These are phyloP conservation scores for Phaeosphaeria sp. DNA, from an alignment of 2,329 filamentous ascomycete species.

Conservation along the genomic window DNA sequence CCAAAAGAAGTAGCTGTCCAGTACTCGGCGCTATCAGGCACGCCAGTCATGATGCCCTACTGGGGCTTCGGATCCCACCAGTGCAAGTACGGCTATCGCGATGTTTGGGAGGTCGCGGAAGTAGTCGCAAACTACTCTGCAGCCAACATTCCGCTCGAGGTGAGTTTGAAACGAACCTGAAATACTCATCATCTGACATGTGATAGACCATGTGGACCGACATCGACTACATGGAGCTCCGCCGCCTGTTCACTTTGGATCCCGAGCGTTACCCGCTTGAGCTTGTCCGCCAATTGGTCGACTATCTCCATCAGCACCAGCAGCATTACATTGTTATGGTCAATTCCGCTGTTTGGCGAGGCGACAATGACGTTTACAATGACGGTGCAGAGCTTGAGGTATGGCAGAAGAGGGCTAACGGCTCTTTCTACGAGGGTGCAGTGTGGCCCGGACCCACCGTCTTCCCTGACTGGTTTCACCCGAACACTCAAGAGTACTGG, in stretches of 20 bases:
- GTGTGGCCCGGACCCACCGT: constrained; percentile 79
- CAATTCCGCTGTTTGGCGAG: constrained; percentile 67
- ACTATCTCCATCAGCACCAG: constrained; percentile 69
- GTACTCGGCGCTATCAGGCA: constrained; percentile 56
- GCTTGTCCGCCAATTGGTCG: constrained; percentile 68
- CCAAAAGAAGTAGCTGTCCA: constrained; percentile 57
- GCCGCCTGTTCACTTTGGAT: constrained; percentile 69
- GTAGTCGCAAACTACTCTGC: constrained; percentile 71
- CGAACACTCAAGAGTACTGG: constrained; percentile 71
- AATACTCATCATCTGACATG: neutral
- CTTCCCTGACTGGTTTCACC: constrained; percentile 79
- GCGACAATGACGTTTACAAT: constrained; percentile 63
- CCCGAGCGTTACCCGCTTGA: constrained; percentile 67
- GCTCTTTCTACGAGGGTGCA: constrained; percentile 65
- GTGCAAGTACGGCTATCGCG: constrained; percentile 58
- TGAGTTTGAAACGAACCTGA: constrained; percentile 3
- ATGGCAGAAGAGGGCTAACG: constrained; percentile 63
- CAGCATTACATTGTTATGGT: constrained; percentile 83
- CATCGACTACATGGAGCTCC: constrained; percentile 72
- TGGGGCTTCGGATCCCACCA: constrained; percentile 61
- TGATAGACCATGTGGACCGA: constrained; percentile 76
- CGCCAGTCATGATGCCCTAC: constrained; percentile 59
- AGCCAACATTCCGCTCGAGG: constrained; percentile 63
- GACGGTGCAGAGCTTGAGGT: constrained; percentile 64
- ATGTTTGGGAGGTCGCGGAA: constrained; percentile 69